A percentile compares a stretch with the other conserved stretches of the same genome.
Evolutionary conservation across 768 basidiomycete genomes (phyloP).

Genomic region (Macrocybe gigantea): DNA sequence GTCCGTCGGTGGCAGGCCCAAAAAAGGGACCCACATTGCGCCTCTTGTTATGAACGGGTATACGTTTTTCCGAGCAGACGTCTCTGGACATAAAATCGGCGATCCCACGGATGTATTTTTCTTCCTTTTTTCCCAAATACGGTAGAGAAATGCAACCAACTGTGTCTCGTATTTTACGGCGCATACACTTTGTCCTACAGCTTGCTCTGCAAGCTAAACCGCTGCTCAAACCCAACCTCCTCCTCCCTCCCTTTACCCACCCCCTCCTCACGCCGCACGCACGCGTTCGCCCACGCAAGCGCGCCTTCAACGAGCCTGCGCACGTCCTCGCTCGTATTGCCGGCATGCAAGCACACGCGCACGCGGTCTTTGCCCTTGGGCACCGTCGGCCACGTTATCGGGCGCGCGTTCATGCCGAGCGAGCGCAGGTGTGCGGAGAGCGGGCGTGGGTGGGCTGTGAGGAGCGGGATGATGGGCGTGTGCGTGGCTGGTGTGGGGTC

Average conservation of each 20-base stretch:
- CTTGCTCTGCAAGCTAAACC: slow-evolving; percentile 7
- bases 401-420: slow-evolving; percentile 58
- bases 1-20: no score
- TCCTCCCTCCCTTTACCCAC: slow-evolving; percentile 8
- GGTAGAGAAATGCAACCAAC: neutral
- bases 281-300: slow-evolving; percentile 40
- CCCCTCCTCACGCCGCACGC: slow-evolving; percentile 15
- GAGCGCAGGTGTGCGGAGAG: slow-evolving; percentile 62
- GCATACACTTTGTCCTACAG: slow-evolving; percentile 1
- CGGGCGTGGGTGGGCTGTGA: slow-evolving; percentile 71
- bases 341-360: slow-evolving; percentile 83
- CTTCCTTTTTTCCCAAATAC: neutral
- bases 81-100: neutral
- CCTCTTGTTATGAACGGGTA: neutral
- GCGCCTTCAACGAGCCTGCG: slow-evolving; percentile 48
- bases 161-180: neutral
- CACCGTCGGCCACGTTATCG: slow-evolving; percentile 86
- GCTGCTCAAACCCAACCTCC: neutral
- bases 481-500: slow-evolving; percentile 8
- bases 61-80: neutral
- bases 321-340: slow-evolving; percentile 62
- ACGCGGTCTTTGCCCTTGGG: slow-evolving; percentile 83
- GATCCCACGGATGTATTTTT: neutral
- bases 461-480: slow-evolving; percentile 75
- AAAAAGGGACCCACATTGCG: no score